A percentile compares a stretch with the other conserved stretches of the same genome.
These are phyloP conservation scores for Alternaria consortialis DNA, from an alignment of 2,329 filamentous ascomycete genomes.

Conservation along the genomic window DNA sequence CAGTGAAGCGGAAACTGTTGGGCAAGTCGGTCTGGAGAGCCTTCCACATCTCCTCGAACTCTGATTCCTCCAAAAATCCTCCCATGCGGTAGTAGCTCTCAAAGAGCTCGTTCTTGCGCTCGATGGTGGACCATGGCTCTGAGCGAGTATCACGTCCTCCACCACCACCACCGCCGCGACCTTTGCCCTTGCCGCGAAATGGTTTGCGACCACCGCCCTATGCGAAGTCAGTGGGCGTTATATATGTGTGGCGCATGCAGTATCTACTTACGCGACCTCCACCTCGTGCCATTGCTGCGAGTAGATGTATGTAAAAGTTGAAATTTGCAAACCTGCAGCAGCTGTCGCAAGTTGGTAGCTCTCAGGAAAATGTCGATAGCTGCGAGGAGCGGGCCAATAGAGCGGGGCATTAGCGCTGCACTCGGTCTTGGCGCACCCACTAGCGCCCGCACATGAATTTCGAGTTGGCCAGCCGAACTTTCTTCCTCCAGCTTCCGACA, in stretches of 20 bases:
- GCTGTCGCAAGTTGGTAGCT: conserved; percentile 34
- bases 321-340: conserved; percentile 20
- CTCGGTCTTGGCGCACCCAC: conserved; percentile 33
- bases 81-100: conserved; percentile 81
- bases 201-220: conserved; percentile 44
- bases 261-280: conserved; percentile 38
- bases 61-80: conserved; percentile 77
- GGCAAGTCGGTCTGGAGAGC: conserved; percentile 84
- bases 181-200: conserved; percentile 42
- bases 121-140: conserved; percentile 63
- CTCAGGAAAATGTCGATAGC: conserved; percentile 40
- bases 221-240: conserved; percentile 19
- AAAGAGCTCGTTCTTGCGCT: conserved; percentile 83
- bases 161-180: conserved; percentile 41
- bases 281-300: conserved; percentile 39
- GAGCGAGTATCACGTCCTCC: conserved; percentile 41
- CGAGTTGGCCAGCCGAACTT: conserved; percentile 19
- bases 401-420: conserved; percentile 14
- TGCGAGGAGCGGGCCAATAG: conserved; percentile 20
- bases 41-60: conserved; percentile 84
- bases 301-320: conserved; percentile 5
- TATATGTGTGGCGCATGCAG: not conserved
- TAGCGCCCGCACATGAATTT: conserved; percentile 43
- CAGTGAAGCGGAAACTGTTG: conserved; percentile 97
- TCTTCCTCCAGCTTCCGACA: conserved; percentile 38